Evolutionary conservation across 306 rosid genomes (phyloP).

Genomic region (peach (Prunus persica)): Prunus_persica_NCBIv2 NC_034009.1:18934001-18934500

Average conservation of each 20-base stretch:
- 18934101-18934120: background rate
- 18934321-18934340: slow-evolving; percentile 69
- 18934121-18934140: background rate
- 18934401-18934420: background rate
- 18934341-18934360: slow-evolving; percentile 74
- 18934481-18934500: background rate
- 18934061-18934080: background rate
- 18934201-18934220: slow-evolving; percentile 68
- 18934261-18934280: slow-evolving; percentile 69
- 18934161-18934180: slow-evolving; percentile 50
- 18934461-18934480: background rate
- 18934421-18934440: background rate
- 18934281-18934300: slow-evolving; percentile 73
- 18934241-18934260: slow-evolving; percentile 61
- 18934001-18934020: background rate
- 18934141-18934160: slow-evolving; percentile 88
- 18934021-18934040: background rate
- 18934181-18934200: slow-evolving; percentile 51
- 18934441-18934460: background rate
- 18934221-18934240: slow-evolving; percentile 72
- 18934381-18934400: background rate
- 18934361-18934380: background rate
- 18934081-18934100: background rate
- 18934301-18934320: slow-evolving; percentile 32
- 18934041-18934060: background rate